These are phyloP conservation scores for Mortierella sp. DNA, from an alignment of 371 early-diverging fungal species.

Conservation along the genomic window DNA sequence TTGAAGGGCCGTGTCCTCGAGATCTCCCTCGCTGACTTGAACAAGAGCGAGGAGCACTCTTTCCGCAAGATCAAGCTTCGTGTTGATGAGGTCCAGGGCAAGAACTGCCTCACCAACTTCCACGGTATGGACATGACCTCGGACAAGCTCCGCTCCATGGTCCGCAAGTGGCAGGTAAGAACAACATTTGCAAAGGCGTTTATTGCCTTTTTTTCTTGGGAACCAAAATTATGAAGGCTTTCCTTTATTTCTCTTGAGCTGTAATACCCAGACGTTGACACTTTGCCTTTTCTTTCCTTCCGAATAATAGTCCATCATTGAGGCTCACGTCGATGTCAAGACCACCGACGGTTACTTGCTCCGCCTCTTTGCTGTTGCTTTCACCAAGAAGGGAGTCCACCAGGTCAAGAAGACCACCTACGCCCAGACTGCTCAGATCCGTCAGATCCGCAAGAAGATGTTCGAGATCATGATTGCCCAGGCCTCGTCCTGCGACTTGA, in stretches of 20 bases:
- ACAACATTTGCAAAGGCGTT: not conserved
- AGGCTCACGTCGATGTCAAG: slow-evolving; percentile 99
- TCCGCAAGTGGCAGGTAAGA: slow-evolving; percentile 99
- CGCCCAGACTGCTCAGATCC: slow-evolving; percentile 97
- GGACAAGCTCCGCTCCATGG: slow-evolving; percentile 99
- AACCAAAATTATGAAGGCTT: not conserved
- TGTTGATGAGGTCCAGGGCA: slow-evolving; percentile 98
- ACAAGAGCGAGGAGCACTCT: slow-evolving; percentile 94
- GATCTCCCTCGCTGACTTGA: slow-evolving; percentile 98
- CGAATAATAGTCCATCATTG: slow-evolving; percentile 87
- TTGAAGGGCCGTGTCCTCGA: slow-evolving; percentile 98
- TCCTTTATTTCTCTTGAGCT: not conserved
- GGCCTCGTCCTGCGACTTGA: slow-evolving; percentile 92
- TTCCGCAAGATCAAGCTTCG: slow-evolving; percentile 99
- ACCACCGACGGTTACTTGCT: slow-evolving; percentile 99
- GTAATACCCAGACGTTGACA: not conserved
- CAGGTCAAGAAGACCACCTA: slow-evolving; percentile 99
- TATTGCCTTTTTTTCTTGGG: not conserved
- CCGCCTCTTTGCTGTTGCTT: slow-evolving; percentile 98
- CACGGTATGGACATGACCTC: slow-evolving; percentile 99
- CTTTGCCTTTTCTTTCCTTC: not conserved
- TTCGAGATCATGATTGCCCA: slow-evolving; percentile 98
- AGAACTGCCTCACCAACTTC: slow-evolving; percentile 99
- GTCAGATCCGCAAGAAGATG: slow-evolving; percentile 99
- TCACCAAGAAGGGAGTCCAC: slow-evolving; percentile 97